These are phyloP conservation scores for Torulaspora microellipsoides DNA, from an alignment of 805 yeast genomes.

Conservation along the genomic window DNA sequence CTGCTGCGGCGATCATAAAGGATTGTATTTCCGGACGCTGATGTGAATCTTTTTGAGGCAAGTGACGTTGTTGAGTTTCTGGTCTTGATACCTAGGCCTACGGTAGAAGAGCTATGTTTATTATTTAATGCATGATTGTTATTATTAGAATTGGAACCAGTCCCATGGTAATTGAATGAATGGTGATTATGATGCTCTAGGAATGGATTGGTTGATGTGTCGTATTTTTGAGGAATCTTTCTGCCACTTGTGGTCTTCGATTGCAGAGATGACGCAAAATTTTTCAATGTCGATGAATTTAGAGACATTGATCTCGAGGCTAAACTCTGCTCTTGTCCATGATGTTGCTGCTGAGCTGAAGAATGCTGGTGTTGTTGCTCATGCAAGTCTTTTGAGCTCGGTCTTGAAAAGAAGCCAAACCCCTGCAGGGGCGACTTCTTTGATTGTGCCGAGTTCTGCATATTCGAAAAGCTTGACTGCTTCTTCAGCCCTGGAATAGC, in stretches of 20 bases:
- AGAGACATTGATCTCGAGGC: slow-evolving; percentile 35
- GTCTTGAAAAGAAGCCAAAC: slow-evolving; percentile 31
- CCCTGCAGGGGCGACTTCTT: slow-evolving; percentile 34
- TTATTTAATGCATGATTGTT: slow-evolving; percentile 8
- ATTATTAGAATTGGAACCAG: slow-evolving; percentile 2
- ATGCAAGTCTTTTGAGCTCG: slow-evolving; percentile 26
- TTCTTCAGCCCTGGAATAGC: slow-evolving; percentile 26
- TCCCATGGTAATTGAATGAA: slow-evolving; percentile 10
- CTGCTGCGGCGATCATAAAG: slow-evolving; percentile 23
- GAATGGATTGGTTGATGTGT: slow-evolving; percentile 29
- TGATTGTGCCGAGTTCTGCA: slow-evolving; percentile 20
- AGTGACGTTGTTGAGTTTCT: slow-evolving; percentile 44
- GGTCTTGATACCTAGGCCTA: slow-evolving; percentile 41
- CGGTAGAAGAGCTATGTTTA: slow-evolving; percentile 9
- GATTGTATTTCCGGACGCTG: slow-evolving; percentile 25
- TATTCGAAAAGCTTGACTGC: slow-evolving; percentile 22
- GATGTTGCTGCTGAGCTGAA: slow-evolving; percentile 17
- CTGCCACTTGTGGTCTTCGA: slow-evolving; percentile 42
- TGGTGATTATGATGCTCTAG: slow-evolving; percentile 12
- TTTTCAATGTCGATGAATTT: slow-evolving; percentile 33
- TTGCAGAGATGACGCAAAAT: slow-evolving; percentile 31
- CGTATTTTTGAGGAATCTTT: slow-evolving; percentile 44
- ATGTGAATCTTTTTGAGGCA: slow-evolving; percentile 35
- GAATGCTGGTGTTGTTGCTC: slow-evolving; percentile 19
- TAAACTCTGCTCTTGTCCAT: slow-evolving; percentile 8